Evolutionary conservation across 2,329 filamentous ascomycete genomes (phyloP).

Genomic region (Bipolaris victoriae): DNA sequence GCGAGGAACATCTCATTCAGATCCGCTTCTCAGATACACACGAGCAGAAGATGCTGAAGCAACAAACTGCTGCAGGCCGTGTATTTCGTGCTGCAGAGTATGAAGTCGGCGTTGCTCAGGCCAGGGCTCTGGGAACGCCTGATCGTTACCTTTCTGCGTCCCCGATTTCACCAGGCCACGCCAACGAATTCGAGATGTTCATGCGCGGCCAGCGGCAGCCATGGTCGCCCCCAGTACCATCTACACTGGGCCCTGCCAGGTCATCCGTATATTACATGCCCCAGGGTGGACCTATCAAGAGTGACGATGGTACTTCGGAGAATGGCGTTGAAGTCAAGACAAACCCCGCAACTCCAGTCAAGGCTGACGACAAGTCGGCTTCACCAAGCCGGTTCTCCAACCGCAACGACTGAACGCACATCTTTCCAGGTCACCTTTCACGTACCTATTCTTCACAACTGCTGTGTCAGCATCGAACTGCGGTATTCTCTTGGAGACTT

Average conservation of each 20-base stretch:
- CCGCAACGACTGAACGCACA: conserved; percentile 35
- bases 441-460: conserved; percentile 42
- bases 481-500: conserved; percentile 26
- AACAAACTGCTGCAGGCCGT: conserved; percentile 91
- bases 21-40: conserved; percentile 97
- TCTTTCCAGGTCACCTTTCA: conserved; percentile 15
- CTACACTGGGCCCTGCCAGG: conserved; percentile 42
- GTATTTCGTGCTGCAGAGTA: conserved; percentile 97
- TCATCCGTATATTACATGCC: conserved; percentile 37
- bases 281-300: conserved; percentile 34
- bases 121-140: conserved; percentile 42
- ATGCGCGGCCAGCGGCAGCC: conserved; percentile 44
- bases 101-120: conserved; percentile 53
- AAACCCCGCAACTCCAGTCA: conserved; percentile 45
- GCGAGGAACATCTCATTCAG: conserved; percentile 82
- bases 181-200: conserved; percentile 50
- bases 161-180: conserved; percentile 39
- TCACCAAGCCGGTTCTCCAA: conserved; percentile 33
- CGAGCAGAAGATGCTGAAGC: conserved; percentile 95
- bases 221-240: conserved; percentile 45
- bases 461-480: conserved; percentile 35
- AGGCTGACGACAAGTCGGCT: conserved; percentile 31
- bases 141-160: conserved; percentile 46
- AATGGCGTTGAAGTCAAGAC: conserved; percentile 40
- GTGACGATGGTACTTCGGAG: conserved; percentile 39